phyloP scores from a whole-genome alignment of 805 yeast species.

The Clavispora vitiphila region DNA sequence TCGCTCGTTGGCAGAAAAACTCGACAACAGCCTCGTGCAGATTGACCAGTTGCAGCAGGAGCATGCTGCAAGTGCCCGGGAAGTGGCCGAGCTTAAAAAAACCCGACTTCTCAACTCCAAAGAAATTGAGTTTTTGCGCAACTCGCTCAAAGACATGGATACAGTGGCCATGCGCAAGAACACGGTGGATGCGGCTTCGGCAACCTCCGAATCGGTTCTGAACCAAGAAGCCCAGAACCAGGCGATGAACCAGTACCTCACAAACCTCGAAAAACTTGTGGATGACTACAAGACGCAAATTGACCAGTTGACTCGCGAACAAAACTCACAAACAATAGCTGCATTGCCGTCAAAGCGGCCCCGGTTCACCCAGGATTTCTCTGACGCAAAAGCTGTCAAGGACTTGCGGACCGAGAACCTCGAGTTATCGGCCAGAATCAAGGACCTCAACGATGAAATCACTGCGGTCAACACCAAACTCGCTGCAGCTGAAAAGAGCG shows the following conservation, averaged over 20 bases:
- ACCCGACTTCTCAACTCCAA: conserved; percentile 49
- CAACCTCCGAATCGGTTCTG: conserved; percentile 13
- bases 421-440: conserved; percentile 30
- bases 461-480: conserved; percentile 33
- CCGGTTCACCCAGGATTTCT: conserved; percentile 16
- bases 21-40: conserved; percentile 9
- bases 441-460: conserved; percentile 32
- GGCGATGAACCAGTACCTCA: conserved; percentile 32
- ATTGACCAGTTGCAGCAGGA: conserved; percentile 11
- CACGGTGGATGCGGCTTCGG: not conserved
- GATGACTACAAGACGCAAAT: conserved; percentile 54
- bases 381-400: conserved; percentile 14
- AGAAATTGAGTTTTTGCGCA: conserved; percentile 55
- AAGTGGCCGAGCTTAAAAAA: conserved; percentile 40
- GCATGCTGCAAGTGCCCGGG: conserved; percentile 10
- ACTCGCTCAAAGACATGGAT: conserved; percentile 50
- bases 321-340: conserved; percentile 14
- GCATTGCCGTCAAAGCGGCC: conserved; percentile 24
- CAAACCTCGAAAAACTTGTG: conserved; percentile 43
- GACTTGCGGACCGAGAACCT: conserved; percentile 39
- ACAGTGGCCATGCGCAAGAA: conserved; percentile 17
- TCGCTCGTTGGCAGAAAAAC: conserved; percentile 1
- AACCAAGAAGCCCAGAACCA: conserved; percentile 6
- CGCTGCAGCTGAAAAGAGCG: conserved; percentile 17
- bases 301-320: conserved; percentile 31